Percentiles rank a stretch among this genome's conserved stretches.
Conservation (phyloP, 2,329 filamentous ascomycete species). For the Fonsecaea nubica region DNA sequence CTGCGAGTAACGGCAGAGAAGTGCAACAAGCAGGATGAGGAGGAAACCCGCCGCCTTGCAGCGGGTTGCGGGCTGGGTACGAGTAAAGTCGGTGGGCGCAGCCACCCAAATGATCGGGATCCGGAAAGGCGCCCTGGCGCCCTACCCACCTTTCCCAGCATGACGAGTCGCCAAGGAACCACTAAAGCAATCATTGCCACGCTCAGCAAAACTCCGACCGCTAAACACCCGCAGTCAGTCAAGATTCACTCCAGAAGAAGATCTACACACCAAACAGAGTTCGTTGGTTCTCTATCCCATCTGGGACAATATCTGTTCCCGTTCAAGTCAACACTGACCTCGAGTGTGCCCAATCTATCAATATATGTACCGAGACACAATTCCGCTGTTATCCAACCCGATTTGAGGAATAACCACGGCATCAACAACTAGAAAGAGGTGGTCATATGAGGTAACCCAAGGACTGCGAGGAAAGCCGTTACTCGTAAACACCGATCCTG, state of each 20-base stretch:
- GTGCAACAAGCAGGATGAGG: conserved; percentile 9
- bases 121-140: not conserved
- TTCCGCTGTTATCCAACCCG: too few relatives aligned
- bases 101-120: conserved; percentile 6
- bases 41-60: not conserved
- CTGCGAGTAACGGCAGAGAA: conserved; percentile 4
- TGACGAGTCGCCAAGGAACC: conserved; percentile 3
- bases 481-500: not conserved
- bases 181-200: conserved; percentile 5
- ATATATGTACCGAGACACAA: too few relatives aligned
- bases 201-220: conserved; percentile 3
- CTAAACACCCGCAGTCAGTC: not conserved
- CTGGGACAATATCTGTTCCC: not conserved
- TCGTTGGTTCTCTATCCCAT: not conserved
- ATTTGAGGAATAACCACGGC: too few relatives aligned
- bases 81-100: conserved; percentile 11
- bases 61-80: not conserved
- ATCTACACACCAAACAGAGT: not conserved
- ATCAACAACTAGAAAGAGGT: too few relatives aligned
- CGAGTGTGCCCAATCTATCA: too few relatives aligned
- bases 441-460: too few relatives aligned
- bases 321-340: not conserved
- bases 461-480: too few relatives aligned
- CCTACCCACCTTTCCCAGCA: not conserved
- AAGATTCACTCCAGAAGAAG: not conserved